Base-by-base conservation (phyloP, 192 early-diverging fungal genomes). In the Coemansia sp. region DNA sequence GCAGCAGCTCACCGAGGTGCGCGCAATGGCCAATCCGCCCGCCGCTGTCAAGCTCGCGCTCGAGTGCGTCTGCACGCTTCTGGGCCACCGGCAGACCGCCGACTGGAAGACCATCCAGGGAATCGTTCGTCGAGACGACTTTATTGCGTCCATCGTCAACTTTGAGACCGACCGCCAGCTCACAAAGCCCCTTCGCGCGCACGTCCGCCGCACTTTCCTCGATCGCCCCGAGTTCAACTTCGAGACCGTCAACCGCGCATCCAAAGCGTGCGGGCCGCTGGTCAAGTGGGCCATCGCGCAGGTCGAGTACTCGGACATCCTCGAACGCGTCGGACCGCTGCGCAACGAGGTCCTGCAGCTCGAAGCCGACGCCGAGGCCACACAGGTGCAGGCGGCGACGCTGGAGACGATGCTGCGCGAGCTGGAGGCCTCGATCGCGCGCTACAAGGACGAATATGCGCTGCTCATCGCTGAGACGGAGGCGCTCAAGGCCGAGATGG, bases 261-360 rank as follows among this genome's bases (percentile, higher is more conserved):
- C 88, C 71, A 96, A 93, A 73, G 98, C 98, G 4, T 99, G 98
- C 78, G 98, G 98, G 8, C 98, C 98, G 24, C 78, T 99, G 30
- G 93, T 94, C 23, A 88, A 95, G 76, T 99, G 98, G 98, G 98
- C 93, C 0, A 87, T 90, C 61, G 98, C 98, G 27, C 98, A 98
- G 82, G 94, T 98, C 14, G 87, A 85, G 50, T 99, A 87, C 62
- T 85, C 91, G 14, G 88, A 91, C 54, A 99, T 99, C 56, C 69
- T 99, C 57, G 94, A 98, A 73, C 84, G 87, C 50, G 89, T 99
- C 35, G 98, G 93, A 18, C 98, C 98, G 20, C 84, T 99, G 59
- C 93, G 98, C 64, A 71, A 86, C 10, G 98, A 99, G 83, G 93
- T 99, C 10, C 68, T 84, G 51, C 73, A 89, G 56, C 83, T 99